Evolutionary conservation across 345 rosid species (phyloP), one percentile per base, ranked within the genome.

Genomic region (Corchorus olitorius): DNA sequence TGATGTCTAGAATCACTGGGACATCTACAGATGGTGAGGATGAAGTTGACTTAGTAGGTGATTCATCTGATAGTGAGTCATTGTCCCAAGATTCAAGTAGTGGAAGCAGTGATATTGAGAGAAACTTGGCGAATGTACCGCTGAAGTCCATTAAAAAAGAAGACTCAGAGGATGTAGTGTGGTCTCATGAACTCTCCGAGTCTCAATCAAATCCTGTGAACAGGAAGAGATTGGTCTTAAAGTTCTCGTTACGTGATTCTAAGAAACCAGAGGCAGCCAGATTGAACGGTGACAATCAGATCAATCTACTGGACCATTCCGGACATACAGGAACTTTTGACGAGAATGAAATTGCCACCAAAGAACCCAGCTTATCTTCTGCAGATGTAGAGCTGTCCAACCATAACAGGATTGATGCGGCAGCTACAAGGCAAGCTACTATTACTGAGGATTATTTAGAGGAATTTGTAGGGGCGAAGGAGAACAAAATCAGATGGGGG

Each of bases 1-100:
- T 92, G 90, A 89, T 96, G 75, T 89, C 97, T 79, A 91, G 88
- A 82, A 88, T 92, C 75, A 89, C 89, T 65, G 99, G 92, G 84
- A 82, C 93, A 77, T 88, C 94, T 74, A 81, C 92, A 5, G 97
- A 87, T 75, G 97, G 77, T 59, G 90, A 89, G 68, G 89, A 83
- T 74, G 89, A 82, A 52, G 90, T 88, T 68, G 86, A 86, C 77
- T 81, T 84, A 5, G 89, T 82, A 65, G 85, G 81, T 79, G 88
- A 89, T 76, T 85, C 86, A 76, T 96, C 93, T 66, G 88, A 81
- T 81, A 85, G 89, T 74, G 94, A 88, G 54, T 76, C 76, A 8
- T 64, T 73, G 56, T 72, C 76, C 19, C 75, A 80, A 39, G 81
- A 87, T 65, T 81, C 86, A 46, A 73, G 75, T 39, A 63, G 69